Percentiles rank a stretch among this genome's conserved stretches.
These are phyloP conservation scores for Ambispora gerdemannii DNA, from an alignment of 192 early-diverging fungal genomes.

Conservation along the genomic window DNA sequence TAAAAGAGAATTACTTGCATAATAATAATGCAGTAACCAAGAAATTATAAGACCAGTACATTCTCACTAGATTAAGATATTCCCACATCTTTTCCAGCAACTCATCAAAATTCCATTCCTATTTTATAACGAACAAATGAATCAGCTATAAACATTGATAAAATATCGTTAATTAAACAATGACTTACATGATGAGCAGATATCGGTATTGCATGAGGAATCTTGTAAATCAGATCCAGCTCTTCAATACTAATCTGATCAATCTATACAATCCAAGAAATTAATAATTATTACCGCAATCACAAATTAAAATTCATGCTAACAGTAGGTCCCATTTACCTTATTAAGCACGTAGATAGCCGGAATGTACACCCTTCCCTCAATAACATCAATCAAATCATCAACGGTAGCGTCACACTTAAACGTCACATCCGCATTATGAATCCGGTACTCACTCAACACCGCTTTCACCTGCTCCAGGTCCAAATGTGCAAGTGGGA, in stretches of 20 bases:
- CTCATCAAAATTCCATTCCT: slow-evolving; percentile 90
- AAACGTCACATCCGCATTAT: slow-evolving; percentile 94
- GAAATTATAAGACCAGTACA: slow-evolving; percentile 37
- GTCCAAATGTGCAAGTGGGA: slow-evolving; percentile 83
- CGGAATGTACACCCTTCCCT: slow-evolving; percentile 96
- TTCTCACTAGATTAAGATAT: slow-evolving; percentile 74
- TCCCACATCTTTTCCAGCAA: slow-evolving; percentile 78
- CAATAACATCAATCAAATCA: slow-evolving; percentile 96
- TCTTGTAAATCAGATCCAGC: slow-evolving; percentile 78
- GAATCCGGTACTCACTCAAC: slow-evolving; percentile 90
- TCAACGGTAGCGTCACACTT: slow-evolving; percentile 92
- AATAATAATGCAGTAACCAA: background rate
- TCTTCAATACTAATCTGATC: slow-evolving; percentile 96
- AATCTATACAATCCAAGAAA: slow-evolving; percentile 51
- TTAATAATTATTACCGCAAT: background rate
- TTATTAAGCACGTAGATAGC: slow-evolving; percentile 97
- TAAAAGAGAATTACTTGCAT: slow-evolving; percentile 1
- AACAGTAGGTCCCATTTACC: slow-evolving; percentile 95
- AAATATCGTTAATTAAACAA: background rate
- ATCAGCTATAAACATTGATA: no score
- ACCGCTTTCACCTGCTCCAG: slow-evolving; percentile 91
- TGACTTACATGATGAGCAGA: slow-evolving; percentile 38
- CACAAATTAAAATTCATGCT: slow-evolving; percentile 91
- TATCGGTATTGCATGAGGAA: slow-evolving; percentile 89
- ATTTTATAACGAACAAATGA: background rate